A percentile compares a stretch with the other conserved stretches of the same genome.
These are phyloP conservation scores for Daedaleopsis sinensis DNA, from an alignment of 768 basidiomycete species.

Conservation along the genomic window DNA sequence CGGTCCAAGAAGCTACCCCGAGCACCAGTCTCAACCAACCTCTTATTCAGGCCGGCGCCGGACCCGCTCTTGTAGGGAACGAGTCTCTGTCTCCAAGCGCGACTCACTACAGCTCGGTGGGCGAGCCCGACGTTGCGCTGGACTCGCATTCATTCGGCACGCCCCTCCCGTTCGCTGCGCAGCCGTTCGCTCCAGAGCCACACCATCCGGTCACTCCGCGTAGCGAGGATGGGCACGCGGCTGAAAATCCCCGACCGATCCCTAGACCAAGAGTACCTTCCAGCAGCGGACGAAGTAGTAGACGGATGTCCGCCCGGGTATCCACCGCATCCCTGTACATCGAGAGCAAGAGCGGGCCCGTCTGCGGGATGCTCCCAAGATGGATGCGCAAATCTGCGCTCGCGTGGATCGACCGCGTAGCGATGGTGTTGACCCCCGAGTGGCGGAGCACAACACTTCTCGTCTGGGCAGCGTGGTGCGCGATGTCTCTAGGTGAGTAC, in stretches of 20 bases:
- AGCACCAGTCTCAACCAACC: not conserved
- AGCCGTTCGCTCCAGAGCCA: not conserved
- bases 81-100: constrained; percentile 9
- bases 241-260: not conserved
- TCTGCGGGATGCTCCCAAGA: constrained; percentile 51
- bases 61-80: not conserved
- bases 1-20: not conserved
- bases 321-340: constrained; percentile 43
- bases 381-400: constrained; percentile 60
- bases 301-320: constrained; percentile 13
- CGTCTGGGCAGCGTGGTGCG: constrained; percentile 79
- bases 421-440: constrained; percentile 71
- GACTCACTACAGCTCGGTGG: constrained; percentile 31
- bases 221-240: not conserved
- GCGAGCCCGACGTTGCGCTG: constrained; percentile 28
- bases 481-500: constrained; percentile 72
- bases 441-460: constrained; percentile 79
- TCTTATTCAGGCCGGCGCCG: too few species aligned
- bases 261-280: not conserved
- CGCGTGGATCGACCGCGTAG: constrained; percentile 70
- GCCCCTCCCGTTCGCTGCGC: constrained; percentile 16
- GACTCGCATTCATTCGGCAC: constrained; percentile 31
- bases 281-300: not conserved
- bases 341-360: constrained; percentile 39
- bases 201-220: not conserved